Conservation (phyloP, 352 stramenopile genomes). For the Pythium brachiatum region DNA sequence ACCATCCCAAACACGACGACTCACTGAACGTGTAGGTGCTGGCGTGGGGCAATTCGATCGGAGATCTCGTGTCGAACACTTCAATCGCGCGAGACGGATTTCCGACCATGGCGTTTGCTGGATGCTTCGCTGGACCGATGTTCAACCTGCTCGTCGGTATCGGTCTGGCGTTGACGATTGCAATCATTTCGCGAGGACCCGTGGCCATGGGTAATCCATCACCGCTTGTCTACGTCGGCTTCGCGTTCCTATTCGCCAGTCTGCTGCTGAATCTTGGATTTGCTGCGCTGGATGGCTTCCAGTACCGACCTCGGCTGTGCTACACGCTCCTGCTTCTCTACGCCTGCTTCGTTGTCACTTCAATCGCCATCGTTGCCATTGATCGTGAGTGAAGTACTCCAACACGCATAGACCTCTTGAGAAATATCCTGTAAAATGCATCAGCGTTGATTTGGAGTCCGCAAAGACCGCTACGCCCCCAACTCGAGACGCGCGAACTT, state of each 20-base stretch:
- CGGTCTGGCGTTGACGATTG: conserved; percentile 62
- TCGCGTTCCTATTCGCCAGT: conserved; percentile 62
- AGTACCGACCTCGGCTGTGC: conserved; percentile 56
- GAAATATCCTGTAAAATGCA: not conserved
- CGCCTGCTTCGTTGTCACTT: conserved; percentile 60
- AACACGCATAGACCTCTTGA: not conserved
- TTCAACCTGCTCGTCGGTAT: conserved; percentile 79
- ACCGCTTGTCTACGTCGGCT: conserved; percentile 63
- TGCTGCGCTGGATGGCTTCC: conserved; percentile 54
- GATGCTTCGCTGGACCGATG: conserved; percentile 80
- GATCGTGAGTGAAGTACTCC: conserved; percentile 13
- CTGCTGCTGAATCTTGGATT: conserved; percentile 63
- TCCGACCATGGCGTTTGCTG: conserved; percentile 79
- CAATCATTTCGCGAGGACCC: conserved; percentile 49
- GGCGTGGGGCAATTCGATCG: conserved; percentile 79
- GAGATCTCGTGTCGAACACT: conserved; percentile 76
- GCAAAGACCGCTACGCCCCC: conserved; percentile 21
- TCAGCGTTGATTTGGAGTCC: not conserved
- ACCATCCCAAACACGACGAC: not conserved
- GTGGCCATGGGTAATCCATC: conserved; percentile 53
- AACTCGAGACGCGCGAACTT: conserved; percentile 74
- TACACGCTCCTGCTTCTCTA: conserved; percentile 63
- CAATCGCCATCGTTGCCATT: conserved; percentile 41
- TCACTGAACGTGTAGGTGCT: conserved; percentile 42
- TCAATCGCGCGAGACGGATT: conserved; percentile 78